Evolutionary conservation across 2,329 filamentous ascomycete genomes (phyloP).

Genomic region (Phaeosphaeriaceae sp.): DNA sequence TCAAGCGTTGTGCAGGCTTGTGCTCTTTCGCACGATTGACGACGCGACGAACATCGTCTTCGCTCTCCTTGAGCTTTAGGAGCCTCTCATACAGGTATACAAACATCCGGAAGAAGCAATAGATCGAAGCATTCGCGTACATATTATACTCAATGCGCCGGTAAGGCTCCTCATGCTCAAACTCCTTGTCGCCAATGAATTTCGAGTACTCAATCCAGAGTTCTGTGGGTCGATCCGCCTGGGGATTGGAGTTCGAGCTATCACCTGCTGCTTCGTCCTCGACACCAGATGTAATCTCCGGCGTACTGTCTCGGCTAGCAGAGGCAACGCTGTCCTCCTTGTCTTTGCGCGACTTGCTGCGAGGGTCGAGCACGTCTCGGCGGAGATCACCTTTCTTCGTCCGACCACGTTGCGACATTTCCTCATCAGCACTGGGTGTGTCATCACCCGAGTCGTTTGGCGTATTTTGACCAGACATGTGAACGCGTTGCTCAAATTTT

Average conservation of each 20-base stretch:
- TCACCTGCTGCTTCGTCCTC: conserved; percentile 78
- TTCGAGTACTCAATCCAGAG: conserved; percentile 70
- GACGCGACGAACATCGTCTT: conserved; percentile 74
- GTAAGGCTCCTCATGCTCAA: conserved; percentile 82
- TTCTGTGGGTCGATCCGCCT: conserved; percentile 69
- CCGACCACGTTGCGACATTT: conserved; percentile 73
- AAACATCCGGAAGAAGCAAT: conserved; percentile 94
- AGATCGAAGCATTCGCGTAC: conserved; percentile 90
- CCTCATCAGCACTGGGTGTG: conserved; percentile 70
- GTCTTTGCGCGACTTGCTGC: conserved; percentile 74
- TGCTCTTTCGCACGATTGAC: conserved; percentile 75
- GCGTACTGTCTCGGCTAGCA: conserved; percentile 87
- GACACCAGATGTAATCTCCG: conserved; percentile 78
- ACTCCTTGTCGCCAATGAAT: conserved; percentile 66
- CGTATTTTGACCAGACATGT: conserved; percentile 47
- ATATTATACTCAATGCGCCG: conserved; percentile 83
- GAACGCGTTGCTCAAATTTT: conserved; percentile 74
- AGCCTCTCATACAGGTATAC: conserved; percentile 89
- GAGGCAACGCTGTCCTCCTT: conserved; percentile 82
- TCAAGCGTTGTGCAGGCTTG: conserved; percentile 84
- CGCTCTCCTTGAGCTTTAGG: conserved; percentile 81
- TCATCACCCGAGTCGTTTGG: conserved; percentile 66
- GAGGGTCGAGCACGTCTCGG: conserved; percentile 83
- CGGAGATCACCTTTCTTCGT: conserved; percentile 73
- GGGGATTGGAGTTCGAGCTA: conserved; percentile 61